phyloP scores from a whole-genome alignment of 768 basidiomycete genomes.

The Xerocomus spinulosus region DNA sequence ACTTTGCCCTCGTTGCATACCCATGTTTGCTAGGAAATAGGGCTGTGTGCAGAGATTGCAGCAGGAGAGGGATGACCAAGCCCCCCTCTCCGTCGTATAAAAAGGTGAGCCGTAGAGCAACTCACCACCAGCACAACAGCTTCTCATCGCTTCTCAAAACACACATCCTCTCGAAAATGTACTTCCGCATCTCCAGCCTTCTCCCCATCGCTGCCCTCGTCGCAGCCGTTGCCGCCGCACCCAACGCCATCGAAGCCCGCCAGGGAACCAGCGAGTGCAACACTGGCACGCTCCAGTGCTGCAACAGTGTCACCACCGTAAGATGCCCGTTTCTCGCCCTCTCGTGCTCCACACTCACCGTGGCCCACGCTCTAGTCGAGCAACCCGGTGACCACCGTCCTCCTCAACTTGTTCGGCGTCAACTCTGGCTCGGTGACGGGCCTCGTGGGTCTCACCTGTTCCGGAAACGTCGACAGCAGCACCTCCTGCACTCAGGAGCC shows the following conservation, averaged over 20 bases:
- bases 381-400: background rate
- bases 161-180: slow-evolving; percentile 4
- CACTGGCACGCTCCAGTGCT: slow-evolving; percentile 12
- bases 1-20: background rate
- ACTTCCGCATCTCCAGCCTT: background rate
- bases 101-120: background rate
- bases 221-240: slow-evolving; percentile 4
- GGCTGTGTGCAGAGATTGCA: background rate
- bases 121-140: background rate
- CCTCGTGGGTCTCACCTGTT: slow-evolving; percentile 7
- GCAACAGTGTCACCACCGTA: background rate
- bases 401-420: slow-evolving; percentile 2
- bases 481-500: slow-evolving; percentile 8
- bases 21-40: background rate
- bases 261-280: background rate
- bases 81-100: slow-evolving; percentile 3
- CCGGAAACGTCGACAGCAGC: background rate
- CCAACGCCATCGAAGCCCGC: slow-evolving; percentile 1
- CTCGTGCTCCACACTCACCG: background rate
- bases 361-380: background rate
- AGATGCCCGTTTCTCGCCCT: background rate
- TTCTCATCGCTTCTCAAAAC: background rate
- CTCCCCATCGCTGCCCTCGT: background rate
- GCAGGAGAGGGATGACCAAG: too few relatives aligned
- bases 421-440: background rate